Evolutionary conservation across 1,139 yeast species (phyloP).

Genomic region (Hyphopichia pseudoburtonii): DNA sequence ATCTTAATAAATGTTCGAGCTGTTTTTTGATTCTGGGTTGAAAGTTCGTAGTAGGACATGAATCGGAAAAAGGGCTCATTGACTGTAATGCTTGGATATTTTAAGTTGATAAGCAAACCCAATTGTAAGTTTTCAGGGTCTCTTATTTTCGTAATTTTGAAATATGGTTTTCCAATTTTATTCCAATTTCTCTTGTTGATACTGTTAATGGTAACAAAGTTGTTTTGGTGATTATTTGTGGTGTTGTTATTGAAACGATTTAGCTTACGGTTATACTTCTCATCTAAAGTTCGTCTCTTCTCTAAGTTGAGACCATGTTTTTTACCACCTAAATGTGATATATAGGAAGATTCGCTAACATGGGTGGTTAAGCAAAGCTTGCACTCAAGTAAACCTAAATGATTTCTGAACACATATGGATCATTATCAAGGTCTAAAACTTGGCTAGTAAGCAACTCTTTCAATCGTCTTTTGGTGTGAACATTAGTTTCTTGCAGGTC

Average conservation of each 20-base stretch:
- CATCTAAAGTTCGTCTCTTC: constrained; percentile 51
- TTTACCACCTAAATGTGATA: constrained; percentile 77
- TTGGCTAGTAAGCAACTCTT: constrained; percentile 61
- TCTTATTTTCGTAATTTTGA: constrained; percentile 63
- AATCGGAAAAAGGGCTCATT: constrained; percentile 65
- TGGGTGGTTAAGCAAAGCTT: constrained; percentile 75
- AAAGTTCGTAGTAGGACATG: constrained; percentile 74
- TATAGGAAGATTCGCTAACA: constrained; percentile 69
- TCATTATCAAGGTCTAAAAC: constrained; percentile 66
- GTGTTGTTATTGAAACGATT: constrained; percentile 7
- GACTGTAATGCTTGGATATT: constrained; percentile 49
- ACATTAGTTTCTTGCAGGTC: constrained; percentile 65
- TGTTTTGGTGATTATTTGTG: constrained; percentile 2
- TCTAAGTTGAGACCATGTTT: constrained; percentile 73
- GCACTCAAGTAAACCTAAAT: constrained; percentile 75
- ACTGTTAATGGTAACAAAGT: constrained; percentile 27
- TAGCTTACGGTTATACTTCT: constrained; percentile 19
- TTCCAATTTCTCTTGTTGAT: constrained; percentile 48
- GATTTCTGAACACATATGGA: constrained; percentile 76
- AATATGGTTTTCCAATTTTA: constrained; percentile 73
- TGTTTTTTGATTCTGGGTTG: constrained; percentile 37
- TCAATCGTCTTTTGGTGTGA: constrained; percentile 62
- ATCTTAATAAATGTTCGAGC: constrained; percentile 21
- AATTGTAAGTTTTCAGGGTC: constrained; percentile 55
- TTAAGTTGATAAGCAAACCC: constrained; percentile 63